These are phyloP conservation scores for Fusarium sp. DNA, from an alignment of 2,329 filamentous ascomycete species.

Conservation along the genomic window DNA sequence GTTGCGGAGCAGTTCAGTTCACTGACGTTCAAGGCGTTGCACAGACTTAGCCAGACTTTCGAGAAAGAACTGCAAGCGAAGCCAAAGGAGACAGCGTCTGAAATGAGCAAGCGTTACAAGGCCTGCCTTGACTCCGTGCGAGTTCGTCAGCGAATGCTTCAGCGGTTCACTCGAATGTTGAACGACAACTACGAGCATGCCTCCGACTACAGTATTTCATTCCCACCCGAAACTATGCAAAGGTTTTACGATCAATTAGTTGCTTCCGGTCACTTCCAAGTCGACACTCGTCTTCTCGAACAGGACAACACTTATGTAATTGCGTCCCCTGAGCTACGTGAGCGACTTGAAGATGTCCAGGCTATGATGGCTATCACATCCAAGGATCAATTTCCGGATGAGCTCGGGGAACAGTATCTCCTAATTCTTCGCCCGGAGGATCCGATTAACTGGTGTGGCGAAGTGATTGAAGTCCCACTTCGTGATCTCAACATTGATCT, in stretches of 20 bases:
- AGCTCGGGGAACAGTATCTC: conserved; percentile 80
- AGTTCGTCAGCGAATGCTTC: conserved; percentile 94
- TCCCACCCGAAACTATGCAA: conserved; percentile 74
- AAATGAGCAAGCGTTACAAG: conserved; percentile 98
- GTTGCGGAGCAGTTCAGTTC: conserved; percentile 98
- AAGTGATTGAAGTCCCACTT: conserved; percentile 76
- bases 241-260: conserved; percentile 85
- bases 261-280: conserved; percentile 86
- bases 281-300: conserved; percentile 77
- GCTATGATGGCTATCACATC: conserved; percentile 81
- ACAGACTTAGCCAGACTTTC: conserved; percentile 88
- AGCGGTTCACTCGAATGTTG: conserved; percentile 91
- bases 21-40: conserved; percentile 91
- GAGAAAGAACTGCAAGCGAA: conserved; percentile 89
- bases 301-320: conserved; percentile 85
- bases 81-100: conserved; percentile 82
- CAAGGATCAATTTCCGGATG: conserved; percentile 71
- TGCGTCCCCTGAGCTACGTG: conserved; percentile 82
- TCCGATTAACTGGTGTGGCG: conserved; percentile 83
- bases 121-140: conserved; percentile 94
- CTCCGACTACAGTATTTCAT: conserved; percentile 90
- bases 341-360: conserved; percentile 84
- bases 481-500: conserved; percentile 85
- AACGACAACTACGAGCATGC: conserved; percentile 96
- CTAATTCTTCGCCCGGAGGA: conserved; percentile 87